phyloP scores from a whole-genome alignment of 192 early-diverging fungal genomes.

The Pilaira anomala region DNA sequence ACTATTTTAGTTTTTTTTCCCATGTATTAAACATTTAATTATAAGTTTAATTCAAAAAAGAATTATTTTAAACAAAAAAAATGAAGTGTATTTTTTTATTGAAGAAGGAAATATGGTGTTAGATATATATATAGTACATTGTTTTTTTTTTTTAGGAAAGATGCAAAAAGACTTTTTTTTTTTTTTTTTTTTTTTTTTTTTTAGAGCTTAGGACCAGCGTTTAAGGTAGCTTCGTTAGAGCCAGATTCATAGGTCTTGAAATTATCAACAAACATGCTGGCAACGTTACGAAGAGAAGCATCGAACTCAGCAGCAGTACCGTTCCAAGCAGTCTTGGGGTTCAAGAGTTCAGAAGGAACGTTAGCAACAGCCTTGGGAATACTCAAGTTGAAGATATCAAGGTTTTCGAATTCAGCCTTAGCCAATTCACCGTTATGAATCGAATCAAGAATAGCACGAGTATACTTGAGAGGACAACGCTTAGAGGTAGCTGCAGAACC shows the following conservation, averaged over 20 bases:
- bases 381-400: constrained; percentile 82
- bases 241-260: constrained; percentile 81
- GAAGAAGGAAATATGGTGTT: no score
- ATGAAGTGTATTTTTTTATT: no score
- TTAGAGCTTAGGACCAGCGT: constrained; percentile 62
- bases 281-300: constrained; percentile 72
- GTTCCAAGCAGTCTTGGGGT: constrained; percentile 84
- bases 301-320: constrained; percentile 64
- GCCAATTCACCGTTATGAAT: constrained; percentile 90
- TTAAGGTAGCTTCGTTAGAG: constrained; percentile 68
- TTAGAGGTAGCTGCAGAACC: constrained; percentile 50
- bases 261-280: constrained; percentile 81
- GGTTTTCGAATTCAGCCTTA: constrained; percentile 79
- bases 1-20: no score
- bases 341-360: constrained; percentile 80
- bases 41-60: no score
- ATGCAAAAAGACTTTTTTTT: neutral
- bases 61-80: no score
- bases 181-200: neutral
- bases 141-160: neutral
- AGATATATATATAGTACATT: no score
- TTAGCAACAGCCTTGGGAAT: constrained; percentile 76
- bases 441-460: constrained; percentile 94
- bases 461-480: constrained; percentile 92
- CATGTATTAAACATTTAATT: no score